Base-by-base conservation (phyloP, 2,329 filamentous ascomycete species). In the Blumeria graminis region DNA sequence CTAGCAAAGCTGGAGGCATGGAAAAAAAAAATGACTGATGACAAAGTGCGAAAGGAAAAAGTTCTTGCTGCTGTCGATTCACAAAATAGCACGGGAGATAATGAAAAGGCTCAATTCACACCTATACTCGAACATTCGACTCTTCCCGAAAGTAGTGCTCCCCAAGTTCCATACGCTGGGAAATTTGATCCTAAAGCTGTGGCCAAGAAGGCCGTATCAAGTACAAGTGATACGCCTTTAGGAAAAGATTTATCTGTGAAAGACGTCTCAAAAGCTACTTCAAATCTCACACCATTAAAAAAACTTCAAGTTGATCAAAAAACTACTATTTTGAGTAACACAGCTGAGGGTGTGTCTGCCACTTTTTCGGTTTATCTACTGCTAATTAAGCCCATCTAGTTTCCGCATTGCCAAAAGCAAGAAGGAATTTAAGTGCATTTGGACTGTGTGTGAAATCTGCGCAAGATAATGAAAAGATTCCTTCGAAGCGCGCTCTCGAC, bases 131-230 rank as follows among this genome's bases (percentile, higher is more conserved):
- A 68, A 48, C 70, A 73, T 54, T 72, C 75, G 57, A 72, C 74
- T 16, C 69, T 71, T 36, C 69, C 73, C 1, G 68, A 68, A 46
- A 70, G 65, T 56, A 64, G 72, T 45, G 72, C 77, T 35, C 75
- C 80, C 9, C 72, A 78, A 9, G 68, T 73, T 22, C 71, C 78
- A 11, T 86, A 87, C 65, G 74, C 80, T 59, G 83, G 84, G 63
- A 93, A 92, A 67, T 90, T 92, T 63, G 84, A 93, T 63, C 84
- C 86, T 5, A 94, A 94, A 68, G 82, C 80, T 18, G 88, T 92
- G 62, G 82, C 79, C 43, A 93, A 90, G 68, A 92, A 86, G 67
- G 76, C 82, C 18, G 76, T 80, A 45, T 74, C 77, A 35, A 71
- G 76, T 45, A 72, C 78, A 35, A 71, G 76, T 46, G 69, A 75